Base-by-base conservation (phyloP, 805 yeast genomes). In the Spathaspora girioi region DNA sequence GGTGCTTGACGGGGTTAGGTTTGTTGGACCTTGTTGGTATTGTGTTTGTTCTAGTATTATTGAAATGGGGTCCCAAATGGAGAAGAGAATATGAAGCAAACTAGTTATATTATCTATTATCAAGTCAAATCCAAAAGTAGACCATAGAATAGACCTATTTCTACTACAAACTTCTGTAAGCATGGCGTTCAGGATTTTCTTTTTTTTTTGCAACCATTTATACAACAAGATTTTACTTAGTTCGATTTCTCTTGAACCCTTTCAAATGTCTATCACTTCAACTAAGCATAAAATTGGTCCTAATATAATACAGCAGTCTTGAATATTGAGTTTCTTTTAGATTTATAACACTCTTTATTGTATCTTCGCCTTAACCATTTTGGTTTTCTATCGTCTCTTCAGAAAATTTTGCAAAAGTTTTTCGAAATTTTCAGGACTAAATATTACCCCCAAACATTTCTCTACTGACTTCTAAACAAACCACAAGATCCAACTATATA, bases 1-100 rank as follows among this genome's bases (percentile, higher is more conserved):
- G 83, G 83, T 77, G 81, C 52, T 80, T 79, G 52, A 77, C 82
- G 0, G 82, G 81, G 0, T 59, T 79, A n/a, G 81, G 77, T 43
- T 44, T 65, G n/a, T 38, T 65, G 8, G 59, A 66, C 40, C 18
- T 61, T 11, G 27, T 60, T 18, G 59, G 63, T 5, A 49, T 63
- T 12, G 53, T 41, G 0, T 45, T 57, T 38, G 62, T 65, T 2
- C 38, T 57, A 9, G n/a, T 59, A n/a, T 51, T 65, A 27, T 48
- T 60, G 7, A 50, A 48, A 23, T 56, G 51, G 27, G 71, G 70
- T 1, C 59, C 65, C 1, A 41, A 20, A 19, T 65, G 69, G 70
- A 57, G 71, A 53, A 49, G 44, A 12, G 54, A 57, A 48, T 46
- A 51, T 43, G 40, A 35, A 35, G 40, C 40, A n/a, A 35, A 35